Evolutionary conservation across 495 filamentous ascomycete species (phyloP).

Genomic region (Aspergillus conjunctus): DNA sequence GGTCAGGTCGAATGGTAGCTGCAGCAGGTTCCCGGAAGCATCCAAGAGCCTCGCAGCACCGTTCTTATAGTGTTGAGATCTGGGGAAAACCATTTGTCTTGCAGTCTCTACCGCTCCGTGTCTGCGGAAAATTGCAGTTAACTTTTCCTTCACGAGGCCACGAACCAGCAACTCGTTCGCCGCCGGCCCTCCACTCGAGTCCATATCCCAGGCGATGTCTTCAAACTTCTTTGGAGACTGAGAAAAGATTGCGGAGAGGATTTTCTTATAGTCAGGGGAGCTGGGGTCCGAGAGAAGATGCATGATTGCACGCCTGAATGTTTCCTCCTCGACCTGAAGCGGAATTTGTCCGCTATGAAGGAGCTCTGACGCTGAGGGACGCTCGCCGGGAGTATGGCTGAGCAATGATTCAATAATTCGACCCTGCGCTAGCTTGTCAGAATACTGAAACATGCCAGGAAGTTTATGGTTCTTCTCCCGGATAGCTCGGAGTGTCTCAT

Average conservation of each 20-base stretch:
- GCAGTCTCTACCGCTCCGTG: constrained; percentile 87
- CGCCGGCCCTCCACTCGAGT: constrained; percentile 51
- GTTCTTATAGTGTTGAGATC: constrained; percentile 73
- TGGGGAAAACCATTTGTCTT: constrained; percentile 75
- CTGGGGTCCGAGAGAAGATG: constrained; percentile 72
- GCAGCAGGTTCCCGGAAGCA: constrained; percentile 78
- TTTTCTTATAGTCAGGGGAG: constrained; percentile 88
- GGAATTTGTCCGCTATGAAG: constrained; percentile 86
- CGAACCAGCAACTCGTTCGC: constrained; percentile 71
- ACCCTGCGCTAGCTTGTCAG: constrained; percentile 71
- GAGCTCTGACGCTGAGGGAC: constrained; percentile 84
- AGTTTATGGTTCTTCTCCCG: constrained; percentile 67
- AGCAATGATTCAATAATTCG: constrained; percentile 79
- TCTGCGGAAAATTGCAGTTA: constrained; percentile 80
- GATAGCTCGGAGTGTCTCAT: constrained; percentile 68
- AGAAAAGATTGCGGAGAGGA: constrained; percentile 81
- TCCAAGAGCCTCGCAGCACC: constrained; percentile 78
- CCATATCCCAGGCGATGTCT: constrained; percentile 85
- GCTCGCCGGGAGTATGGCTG: constrained; percentile 74
- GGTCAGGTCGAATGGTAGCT: constrained; percentile 89
- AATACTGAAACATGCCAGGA: constrained; percentile 72
- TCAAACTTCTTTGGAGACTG: constrained; percentile 73
- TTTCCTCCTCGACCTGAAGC: constrained; percentile 88
- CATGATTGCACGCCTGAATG: constrained; percentile 77
- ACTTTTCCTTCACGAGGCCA: constrained; percentile 70